Evolutionary conservation across 257 asterid genomes (phyloP).

Genomic region (Verbascum thapsus): DNA sequence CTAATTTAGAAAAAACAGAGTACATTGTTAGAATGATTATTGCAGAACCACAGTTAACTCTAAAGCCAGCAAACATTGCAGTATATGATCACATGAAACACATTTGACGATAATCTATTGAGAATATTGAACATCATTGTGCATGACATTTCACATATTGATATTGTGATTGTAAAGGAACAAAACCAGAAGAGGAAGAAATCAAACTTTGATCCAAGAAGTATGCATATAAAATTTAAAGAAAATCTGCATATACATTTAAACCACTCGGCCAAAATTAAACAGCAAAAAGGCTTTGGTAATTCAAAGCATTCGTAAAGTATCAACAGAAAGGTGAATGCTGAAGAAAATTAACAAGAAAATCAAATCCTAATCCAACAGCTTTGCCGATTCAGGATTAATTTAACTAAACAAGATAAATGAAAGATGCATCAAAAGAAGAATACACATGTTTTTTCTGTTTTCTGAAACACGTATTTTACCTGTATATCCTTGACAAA

Average conservation of each 20-base stretch:
- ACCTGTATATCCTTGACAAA: slow-evolving; percentile 16
- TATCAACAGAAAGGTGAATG: background rate
- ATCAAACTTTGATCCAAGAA: background rate
- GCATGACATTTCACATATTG: background rate
- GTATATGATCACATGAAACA: background rate
- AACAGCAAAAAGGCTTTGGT: background rate
- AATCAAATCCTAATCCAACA: background rate
- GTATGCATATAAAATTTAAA: background rate
- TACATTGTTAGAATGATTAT: background rate
- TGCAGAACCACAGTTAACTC: background rate
- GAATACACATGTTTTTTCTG: background rate
- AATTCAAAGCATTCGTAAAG: background rate
- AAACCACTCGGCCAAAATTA: background rate
- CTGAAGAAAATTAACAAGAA: background rate
- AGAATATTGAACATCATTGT: slow-evolving; percentile 1
- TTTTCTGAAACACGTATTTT: background rate
- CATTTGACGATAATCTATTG: background rate
- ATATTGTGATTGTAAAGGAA: background rate
- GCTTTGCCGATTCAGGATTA: background rate
- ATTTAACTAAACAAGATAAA: background rate
- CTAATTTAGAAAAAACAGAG: no score
- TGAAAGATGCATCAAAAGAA: no score
- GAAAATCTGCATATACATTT: background rate
- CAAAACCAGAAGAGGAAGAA: background rate
- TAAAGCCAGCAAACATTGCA: background rate